Base-by-base conservation (phyloP, 345 rosid genomes). In the Camelina neglecta region DNA sequence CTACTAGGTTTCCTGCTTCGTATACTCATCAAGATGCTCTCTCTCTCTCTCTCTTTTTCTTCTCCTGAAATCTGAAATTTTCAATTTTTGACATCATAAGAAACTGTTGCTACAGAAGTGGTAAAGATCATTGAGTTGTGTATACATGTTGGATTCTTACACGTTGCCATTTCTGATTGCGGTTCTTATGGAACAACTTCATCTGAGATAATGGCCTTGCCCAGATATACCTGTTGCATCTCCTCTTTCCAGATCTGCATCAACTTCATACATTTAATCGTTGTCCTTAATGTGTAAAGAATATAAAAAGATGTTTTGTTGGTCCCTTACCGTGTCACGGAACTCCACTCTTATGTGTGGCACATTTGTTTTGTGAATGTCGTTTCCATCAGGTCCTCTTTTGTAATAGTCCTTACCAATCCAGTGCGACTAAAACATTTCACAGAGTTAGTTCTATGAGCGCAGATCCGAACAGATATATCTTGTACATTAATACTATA, bases 311-410 rank as follows among this genome's bases (percentile, higher is more conserved):
- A 18, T 18, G 18, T 18, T 23, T 31, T 13, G 35, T 21, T 45
- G 10, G 3, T 4, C 6, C 9, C 59, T 3, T 86, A 96, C 99
- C 84, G 86, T 88, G 50, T 93, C 92, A 18, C 98, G 93, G 70
- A 96, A 96, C 81, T 96, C 95, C 72, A 96, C 71, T 48, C 99
- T 87, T 76, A 96, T 96, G 81, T 93, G 98, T 73, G 99, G 98
- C 69, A 96, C 98, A 62, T 96, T 96, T 62, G 99, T 96, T 78
- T 45, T 93, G 60, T 65, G 98, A 80, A 96, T 88, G 75, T 96
- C 95, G 66, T 96, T 96, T 79, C 99, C 99, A 72, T 83, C 90
- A 0, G 98, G 92, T 74, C 97, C 97, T 85, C 97, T 91, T 79
- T 86, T 93, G 85, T 89, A 96, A 88, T 96, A 93, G 75, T 81